A percentile compares a stretch with the other conserved stretches of the same genome.
Conservation (phyloP, 108 stramenopile genomes). For the Discostella stelligeroides region DNA sequence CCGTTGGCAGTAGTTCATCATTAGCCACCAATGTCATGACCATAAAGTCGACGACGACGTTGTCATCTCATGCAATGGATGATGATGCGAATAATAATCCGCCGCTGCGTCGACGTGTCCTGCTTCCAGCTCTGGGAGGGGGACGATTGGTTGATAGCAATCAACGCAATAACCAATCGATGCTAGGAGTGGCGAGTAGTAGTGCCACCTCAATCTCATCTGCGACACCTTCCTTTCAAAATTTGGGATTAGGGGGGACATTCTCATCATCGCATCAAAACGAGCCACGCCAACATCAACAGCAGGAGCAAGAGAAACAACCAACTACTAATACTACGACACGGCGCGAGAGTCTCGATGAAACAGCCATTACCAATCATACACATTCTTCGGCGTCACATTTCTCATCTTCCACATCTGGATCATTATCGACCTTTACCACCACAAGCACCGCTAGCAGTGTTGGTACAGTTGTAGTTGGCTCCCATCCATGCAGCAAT, state of each 20-base stretch:
- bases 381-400: background rate
- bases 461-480: too few relatives aligned
- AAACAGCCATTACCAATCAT: background rate
- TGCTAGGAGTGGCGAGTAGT: background rate
- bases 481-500: too few relatives aligned
- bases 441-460: background rate
- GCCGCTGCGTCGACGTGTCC: background rate
- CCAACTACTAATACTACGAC: background rate
- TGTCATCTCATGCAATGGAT: too few relatives aligned
- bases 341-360: background rate
- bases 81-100: too few relatives aligned
- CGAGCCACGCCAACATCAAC: background rate
- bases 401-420: background rate
- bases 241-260: too few relatives aligned
- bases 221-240: background rate
- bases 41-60: too few relatives aligned
- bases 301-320: background rate
- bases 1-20: too few relatives aligned
- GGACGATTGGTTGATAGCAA: background rate
- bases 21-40: too few relatives aligned
- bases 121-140: background rate
- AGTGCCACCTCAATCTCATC: background rate
- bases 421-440: background rate
- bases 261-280: too few relatives aligned
- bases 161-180: background rate